phyloP scores from a whole-genome alignment of 2,329 filamentous ascomycete species.

The Hypoxylon rubiginosum region DNA sequence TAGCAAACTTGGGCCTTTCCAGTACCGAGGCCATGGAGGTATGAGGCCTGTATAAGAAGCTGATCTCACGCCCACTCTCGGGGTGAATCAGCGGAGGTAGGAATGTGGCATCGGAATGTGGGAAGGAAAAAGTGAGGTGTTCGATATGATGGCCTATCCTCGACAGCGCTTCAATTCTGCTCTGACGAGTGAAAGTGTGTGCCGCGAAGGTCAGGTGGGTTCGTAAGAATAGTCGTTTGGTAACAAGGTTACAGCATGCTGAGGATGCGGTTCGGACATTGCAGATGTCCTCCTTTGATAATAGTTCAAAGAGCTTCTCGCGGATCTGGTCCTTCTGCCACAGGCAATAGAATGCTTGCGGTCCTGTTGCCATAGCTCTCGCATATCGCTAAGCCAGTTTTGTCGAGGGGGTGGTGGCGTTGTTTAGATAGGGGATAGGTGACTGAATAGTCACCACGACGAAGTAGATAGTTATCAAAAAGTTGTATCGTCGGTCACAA shows the following conservation, averaged over 20 bases:
- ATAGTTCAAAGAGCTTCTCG: slow-evolving; percentile 63
- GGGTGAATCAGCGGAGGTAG: slow-evolving; percentile 88
- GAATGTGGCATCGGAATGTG: slow-evolving; percentile 83
- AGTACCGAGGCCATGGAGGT: slow-evolving; percentile 72
- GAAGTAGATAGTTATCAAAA: slow-evolving; percentile 17
- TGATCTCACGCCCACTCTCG: slow-evolving; percentile 79
- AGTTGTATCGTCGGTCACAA: slow-evolving; percentile 14
- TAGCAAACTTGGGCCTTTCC: slow-evolving; percentile 82
- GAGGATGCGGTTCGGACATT: slow-evolving; percentile 76
- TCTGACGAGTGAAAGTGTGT: slow-evolving; percentile 80
- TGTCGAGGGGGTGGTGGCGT: slow-evolving; percentile 32
- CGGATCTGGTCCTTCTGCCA: slow-evolving; percentile 66
- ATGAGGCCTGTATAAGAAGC: slow-evolving; percentile 85
- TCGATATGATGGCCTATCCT: slow-evolving; percentile 84
- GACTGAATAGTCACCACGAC: slow-evolving; percentile 30
- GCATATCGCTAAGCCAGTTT: slow-evolving; percentile 59
- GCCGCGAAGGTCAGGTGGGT: slow-evolving; percentile 78
- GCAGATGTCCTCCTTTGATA: slow-evolving; percentile 67
- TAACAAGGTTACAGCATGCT: slow-evolving; percentile 78
- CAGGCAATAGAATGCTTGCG: slow-evolving; percentile 67
- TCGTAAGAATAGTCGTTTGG: slow-evolving; percentile 77
- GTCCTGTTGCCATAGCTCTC: slow-evolving; percentile 65
- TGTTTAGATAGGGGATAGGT: slow-evolving; percentile 22
- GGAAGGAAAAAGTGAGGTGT: slow-evolving; percentile 81
- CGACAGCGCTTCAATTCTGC: slow-evolving; percentile 79